Base-by-base conservation (phyloP, 129 eudicot genomes). In the Kitagawia praeruptora region DNA sequence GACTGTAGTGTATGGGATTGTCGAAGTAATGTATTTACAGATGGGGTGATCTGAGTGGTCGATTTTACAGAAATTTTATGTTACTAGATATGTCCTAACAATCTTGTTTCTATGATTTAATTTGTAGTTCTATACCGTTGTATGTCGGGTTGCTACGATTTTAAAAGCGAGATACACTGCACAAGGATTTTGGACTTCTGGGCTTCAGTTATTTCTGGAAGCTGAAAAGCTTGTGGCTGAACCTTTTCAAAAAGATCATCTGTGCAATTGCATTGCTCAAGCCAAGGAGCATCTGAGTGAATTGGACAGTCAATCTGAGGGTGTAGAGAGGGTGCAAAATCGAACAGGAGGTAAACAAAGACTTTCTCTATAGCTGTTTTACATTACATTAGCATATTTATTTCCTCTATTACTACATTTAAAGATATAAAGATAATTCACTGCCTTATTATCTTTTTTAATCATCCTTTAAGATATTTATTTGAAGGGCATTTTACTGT, bases 401-500 rank as follows among this genome's bases (percentile, higher is more conserved):
- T 40, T 40, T 56, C 73, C 23, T 49, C 25, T 78, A 69, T 53
- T 58, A 45, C 38, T 75, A 18, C 39, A 34, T 34, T 34, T 34
- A 34, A 46, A 21, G 31, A 79, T 45, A 63, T 18, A 46, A 48
- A 16, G 66, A 34, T 15, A 51, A 18, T 31, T 56, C 25, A 71
- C 48, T 42, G 37, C 58, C 53, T 70, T 34, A 8, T 21, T 23
- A 19, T 51, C 75, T 21, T 79, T 10, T 25, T 61, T 31, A 28
- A 31, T 77, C 77, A 18, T 75, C 34, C 39, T 84, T 84, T 87
- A 88, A 97, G 99, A 74, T 95, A 82, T 79, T 76, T 90, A 48
- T 95, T 92, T 79, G 99, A 95, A 81, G 99, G 99, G 75, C 97
- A 92, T 85, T 90, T 92, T 40, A 95, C 98, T 0, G 96, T 95